Evolutionary conservation across 2,329 filamentous ascomycete species (phyloP), one percentile per base, ranked within the genome.

Genomic region (Penicillium sp.): DNA sequence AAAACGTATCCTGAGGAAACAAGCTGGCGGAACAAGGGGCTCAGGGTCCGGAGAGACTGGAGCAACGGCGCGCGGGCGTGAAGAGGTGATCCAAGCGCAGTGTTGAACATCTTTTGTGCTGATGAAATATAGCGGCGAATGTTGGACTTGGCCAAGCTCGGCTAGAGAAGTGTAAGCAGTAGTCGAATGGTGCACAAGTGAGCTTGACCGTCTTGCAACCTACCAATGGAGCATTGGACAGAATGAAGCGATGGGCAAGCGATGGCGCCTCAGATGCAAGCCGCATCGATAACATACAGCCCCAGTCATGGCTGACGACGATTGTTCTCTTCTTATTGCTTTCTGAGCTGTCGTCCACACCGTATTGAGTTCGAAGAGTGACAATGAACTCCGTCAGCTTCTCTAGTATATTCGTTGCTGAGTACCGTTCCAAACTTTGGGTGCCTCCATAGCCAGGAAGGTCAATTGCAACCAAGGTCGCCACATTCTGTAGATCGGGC

Each of bases 371-470:
- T 45, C 77, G 68, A 50, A 80, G 68, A 0, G 65, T 63, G 7
- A 78, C 51, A 21, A 81, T 70, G 45, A 78, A 77, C 39, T 76
- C 74, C 0, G 72, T 67, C 40, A 81, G 53, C 6, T 69, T 63
- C 51, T 80, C 77, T 31, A 80, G 60, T 7, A 80, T 65, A 27
- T 71, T 63, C 9, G 75, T 70, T 1, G 76, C 64, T 2, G 68
- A 65, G 49, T 80, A 80, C 32, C 63, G 54, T 1, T 67, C 56
- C 40, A 80, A 57, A 34, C 67, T 67, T 46, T 79, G 76, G 40
- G 72, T 79, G 7, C 78, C 78, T 23, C 78, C 78, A 46, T 75
- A 80, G 2, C 78, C 78, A 13, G 78, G 78, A 5, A 81, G 56
- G 52, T 81, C 78, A 26, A 80, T 64, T 0, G 76, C 77, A 20